Evolutionary conservation across 2,329 filamentous ascomycete species (phyloP).

Genomic region (Plenodomus lindquistii): DNA sequence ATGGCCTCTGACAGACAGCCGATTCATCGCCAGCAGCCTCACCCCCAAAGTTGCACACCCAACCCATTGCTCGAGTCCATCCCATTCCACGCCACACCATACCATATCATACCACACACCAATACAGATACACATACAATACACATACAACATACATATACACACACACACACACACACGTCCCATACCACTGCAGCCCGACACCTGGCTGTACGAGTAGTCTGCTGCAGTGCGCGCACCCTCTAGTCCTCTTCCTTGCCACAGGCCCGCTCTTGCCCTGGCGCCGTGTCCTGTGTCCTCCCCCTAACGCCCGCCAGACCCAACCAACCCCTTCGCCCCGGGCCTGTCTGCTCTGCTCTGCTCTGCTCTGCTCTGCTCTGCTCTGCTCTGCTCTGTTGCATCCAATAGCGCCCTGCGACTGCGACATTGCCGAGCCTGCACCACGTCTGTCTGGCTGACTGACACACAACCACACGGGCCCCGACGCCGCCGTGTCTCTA

Average conservation of each 20-base stretch:
- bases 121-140: too few relatives aligned
- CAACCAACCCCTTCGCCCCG: conserved; percentile 3
- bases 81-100: neutral
- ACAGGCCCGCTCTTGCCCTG: neutral
- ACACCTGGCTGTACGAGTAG: too few relatives aligned
- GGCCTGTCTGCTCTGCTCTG: conserved; percentile 1
- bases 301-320: neutral
- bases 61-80: conserved; percentile 23
- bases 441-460: conserved; percentile 10
- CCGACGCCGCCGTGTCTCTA: conserved; percentile 6
- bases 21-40: conserved; percentile 36
- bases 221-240: conserved; percentile 20
- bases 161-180: too few relatives aligned
- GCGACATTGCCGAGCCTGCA: conserved; percentile 11
- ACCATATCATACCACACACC: too few relatives aligned
- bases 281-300: neutral
- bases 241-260: conserved; percentile 10
- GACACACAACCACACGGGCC: neutral
- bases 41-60: conserved; percentile 25
- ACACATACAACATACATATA: too few relatives aligned
- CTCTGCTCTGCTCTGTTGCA: conserved; percentile 13
- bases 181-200: too few relatives aligned
- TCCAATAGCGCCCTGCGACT: conserved; percentile 8
- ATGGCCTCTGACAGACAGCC: conserved; percentile 10
- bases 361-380: too few relatives aligned